Base-by-base conservation (phyloP, 2,329 filamentous ascomycete genomes). In the Phaeosphaeriaceae sp. region DNA sequence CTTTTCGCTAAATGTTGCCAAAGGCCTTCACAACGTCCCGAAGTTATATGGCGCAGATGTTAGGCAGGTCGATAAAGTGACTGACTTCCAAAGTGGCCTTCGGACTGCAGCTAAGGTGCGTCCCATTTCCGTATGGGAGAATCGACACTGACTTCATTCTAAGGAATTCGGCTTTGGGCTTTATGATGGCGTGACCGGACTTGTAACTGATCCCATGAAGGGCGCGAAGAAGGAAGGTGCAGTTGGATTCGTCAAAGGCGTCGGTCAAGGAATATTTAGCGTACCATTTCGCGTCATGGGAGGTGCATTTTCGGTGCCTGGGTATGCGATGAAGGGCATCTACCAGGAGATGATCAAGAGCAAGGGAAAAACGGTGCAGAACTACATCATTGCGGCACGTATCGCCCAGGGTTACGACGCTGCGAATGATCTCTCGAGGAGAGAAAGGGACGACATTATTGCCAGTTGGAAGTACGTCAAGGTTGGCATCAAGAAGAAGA, bases 1-100 rank as follows among this genome's bases (percentile, higher is more conserved):
- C 73, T 90, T 97, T 62, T 91, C 91, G 42, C 79, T 97, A 44
- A 91, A 91, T 0, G 79, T 97, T 40, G 90, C 93, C 0, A 91
- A 90, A 75, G 93, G 93, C 0, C 96, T 97, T 73, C 90, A 94
- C 72, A 97, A 97, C 68, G 89, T 91, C 6, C 93, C 93, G 0
- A 89, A 87, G 65, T 81, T 97, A 1, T 97, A 97, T 72, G 91
- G 93, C 44, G 93, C 96, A 68, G 88, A 91, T 1, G 88, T 97
- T 0, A 85, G 91, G 9, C 89, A 90, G n/a, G 81, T 86, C 1
- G 90, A 92, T 57, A 92, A 91, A 66, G 91, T 97, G 4, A 93
- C 91, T 0, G 90, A 89, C 51, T 80, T 96, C 50, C 84, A 87
- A 52, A 91, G 89, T 61, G 93, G 93, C 0, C 77, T 97, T 24